Base-by-base conservation (phyloP, 495 filamentous ascomycete genomes). In the Hyaloscypha hepaticicola region DNA sequence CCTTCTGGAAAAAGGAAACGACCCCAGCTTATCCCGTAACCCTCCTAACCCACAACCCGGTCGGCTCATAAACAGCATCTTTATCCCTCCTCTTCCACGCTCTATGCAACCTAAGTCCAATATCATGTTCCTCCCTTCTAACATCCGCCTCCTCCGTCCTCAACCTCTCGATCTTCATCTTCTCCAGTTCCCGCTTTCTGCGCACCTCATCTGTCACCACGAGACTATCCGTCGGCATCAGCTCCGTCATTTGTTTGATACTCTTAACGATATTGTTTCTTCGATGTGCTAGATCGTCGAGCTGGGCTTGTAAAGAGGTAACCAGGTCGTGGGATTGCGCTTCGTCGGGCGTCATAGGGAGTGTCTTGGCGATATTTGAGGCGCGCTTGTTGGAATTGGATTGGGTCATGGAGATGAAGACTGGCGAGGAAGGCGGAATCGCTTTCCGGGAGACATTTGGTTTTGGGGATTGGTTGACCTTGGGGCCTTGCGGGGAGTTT, bases 31-130 rank as follows among this genome's bases (percentile, higher is more conserved):
- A 76, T 9, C 73, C 73, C 51, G 82, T 84, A 61, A 84, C 88
- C 61, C 92, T 78, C 73, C 89, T 81, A 51, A 98, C 87, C 93
- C 93, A 98, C 21, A 97, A 74, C 63, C 85, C 85, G 5, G 86
- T 90, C 12, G 86, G 85, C 65, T 90, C 87, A 61, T 83, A 89
- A 19, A 76, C 78, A 4, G 79, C 83, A 55, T 87, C 82, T 51
- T 83, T 81, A 70, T 93, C 89, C 51, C 83, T 78, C 63, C 89
- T 82, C 74, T 91, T 93, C 77, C 87, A 93, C 6, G 91, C 90
- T 55, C 92, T 77, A 71, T 94, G 86, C 49, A 97, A 74, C 77
- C 87, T 91, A 70, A 98, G 72, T 11, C 93, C 93, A 45, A 94
- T 78, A 65, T 97, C 93, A 72, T 97, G 92, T 71, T 93, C 87